These are phyloP conservation scores for Mollisia scopiformis DNA, from an alignment of 2,329 filamentous ascomycete species.

Conservation along the genomic window DNA sequence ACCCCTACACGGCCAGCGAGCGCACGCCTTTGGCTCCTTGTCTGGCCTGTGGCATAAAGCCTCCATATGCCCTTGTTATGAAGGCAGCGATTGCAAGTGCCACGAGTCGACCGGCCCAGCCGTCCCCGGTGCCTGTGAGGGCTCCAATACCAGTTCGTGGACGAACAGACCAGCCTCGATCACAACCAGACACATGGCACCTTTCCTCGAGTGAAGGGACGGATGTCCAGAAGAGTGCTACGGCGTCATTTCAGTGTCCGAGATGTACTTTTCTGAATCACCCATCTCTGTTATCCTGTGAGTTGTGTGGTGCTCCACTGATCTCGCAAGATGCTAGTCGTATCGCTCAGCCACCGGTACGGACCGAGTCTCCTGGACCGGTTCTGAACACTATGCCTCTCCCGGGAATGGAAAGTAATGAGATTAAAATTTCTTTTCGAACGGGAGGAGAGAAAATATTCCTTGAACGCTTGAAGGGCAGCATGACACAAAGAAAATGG, in stretches of 20 bases:
- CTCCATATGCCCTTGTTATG: slow-evolving; percentile 77
- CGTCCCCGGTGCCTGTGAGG: slow-evolving; percentile 29
- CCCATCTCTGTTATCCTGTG: slow-evolving; percentile 81
- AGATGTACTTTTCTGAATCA: slow-evolving; percentile 95
- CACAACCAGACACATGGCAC: slow-evolving; percentile 27
- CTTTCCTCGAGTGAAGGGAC: slow-evolving; percentile 7
- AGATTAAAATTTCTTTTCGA: slow-evolving; percentile 93
- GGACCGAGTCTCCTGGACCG: slow-evolving; percentile 80
- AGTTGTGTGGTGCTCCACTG: slow-evolving; percentile 85
- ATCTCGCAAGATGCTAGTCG: slow-evolving; percentile 53
- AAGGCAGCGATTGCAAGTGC: slow-evolving; percentile 85
- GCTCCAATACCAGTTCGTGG: slow-evolving; percentile 35
- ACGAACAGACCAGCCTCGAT: slow-evolving; percentile 23
- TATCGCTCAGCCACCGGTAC: slow-evolving; percentile 45
- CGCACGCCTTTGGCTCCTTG: slow-evolving; percentile 85
- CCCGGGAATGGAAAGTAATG: slow-evolving; percentile 58
- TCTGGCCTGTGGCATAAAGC: slow-evolving; percentile 91
- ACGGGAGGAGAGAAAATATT: slow-evolving; percentile 89
- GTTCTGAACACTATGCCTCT: slow-evolving; percentile 47
- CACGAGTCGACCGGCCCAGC: slow-evolving; percentile 52
- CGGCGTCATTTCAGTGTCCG: slow-evolving; percentile 67
- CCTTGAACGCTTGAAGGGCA: slow-evolving; percentile 83
- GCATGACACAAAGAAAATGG: slow-evolving; percentile 94
- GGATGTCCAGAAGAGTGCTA: slow-evolving; percentile 28
- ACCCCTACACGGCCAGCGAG: slow-evolving; percentile 77